phyloP scores from a whole-genome alignment of 176 grass and related monocot species.

The Oropetium thomaeum region DNA sequence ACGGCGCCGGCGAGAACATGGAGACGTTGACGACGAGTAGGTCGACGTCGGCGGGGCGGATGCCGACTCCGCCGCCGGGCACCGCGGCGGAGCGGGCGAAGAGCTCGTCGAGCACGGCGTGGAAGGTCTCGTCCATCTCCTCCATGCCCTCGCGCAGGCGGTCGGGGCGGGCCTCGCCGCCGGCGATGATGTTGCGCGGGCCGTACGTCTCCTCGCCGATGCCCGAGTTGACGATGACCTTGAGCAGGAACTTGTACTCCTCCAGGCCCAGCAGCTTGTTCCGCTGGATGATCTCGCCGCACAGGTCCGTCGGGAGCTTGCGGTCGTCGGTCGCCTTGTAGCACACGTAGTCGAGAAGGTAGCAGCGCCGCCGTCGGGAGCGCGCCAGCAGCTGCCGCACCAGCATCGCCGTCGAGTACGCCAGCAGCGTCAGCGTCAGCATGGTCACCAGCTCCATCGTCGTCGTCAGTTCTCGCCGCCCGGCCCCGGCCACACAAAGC shows the following conservation, averaged over 20 bases:
- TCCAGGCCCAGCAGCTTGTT: constrained; percentile 76
- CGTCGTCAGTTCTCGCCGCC: too few species aligned
- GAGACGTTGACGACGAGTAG: constrained; percentile 85
- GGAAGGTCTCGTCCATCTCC: constrained; percentile 95
- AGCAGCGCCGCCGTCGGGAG: constrained; percentile 48
- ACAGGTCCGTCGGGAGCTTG: constrained; percentile 84
- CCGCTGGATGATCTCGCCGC: constrained; percentile 80
- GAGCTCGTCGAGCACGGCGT: constrained; percentile 67
- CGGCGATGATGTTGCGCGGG: constrained; percentile 81
- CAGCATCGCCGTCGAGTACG: constrained; percentile 35
- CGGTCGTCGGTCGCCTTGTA: constrained; percentile 83
- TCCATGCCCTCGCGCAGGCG: constrained; percentile 53
- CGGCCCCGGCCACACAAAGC: too few species aligned
- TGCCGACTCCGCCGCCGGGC: background rate
- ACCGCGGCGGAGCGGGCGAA: constrained; percentile 41
- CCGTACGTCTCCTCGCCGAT: constrained; percentile 96
- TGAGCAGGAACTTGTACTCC: constrained; percentile 97
- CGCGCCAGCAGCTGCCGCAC: constrained; percentile 33
- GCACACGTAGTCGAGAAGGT: constrained; percentile 89
- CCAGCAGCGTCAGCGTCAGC: constrained; percentile 48
- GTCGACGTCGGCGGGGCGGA: constrained; percentile 50
- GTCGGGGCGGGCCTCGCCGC: constrained; percentile 51
- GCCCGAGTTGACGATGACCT: constrained; percentile 92
- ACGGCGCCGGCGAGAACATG: constrained; percentile 93
- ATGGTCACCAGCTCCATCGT: constrained; percentile 49